Percentiles rank a stretch among this genome's conserved stretches.
Conservation (phyloP, 1,139 yeast species). For the Magnusiomyces paraingens region DNA sequence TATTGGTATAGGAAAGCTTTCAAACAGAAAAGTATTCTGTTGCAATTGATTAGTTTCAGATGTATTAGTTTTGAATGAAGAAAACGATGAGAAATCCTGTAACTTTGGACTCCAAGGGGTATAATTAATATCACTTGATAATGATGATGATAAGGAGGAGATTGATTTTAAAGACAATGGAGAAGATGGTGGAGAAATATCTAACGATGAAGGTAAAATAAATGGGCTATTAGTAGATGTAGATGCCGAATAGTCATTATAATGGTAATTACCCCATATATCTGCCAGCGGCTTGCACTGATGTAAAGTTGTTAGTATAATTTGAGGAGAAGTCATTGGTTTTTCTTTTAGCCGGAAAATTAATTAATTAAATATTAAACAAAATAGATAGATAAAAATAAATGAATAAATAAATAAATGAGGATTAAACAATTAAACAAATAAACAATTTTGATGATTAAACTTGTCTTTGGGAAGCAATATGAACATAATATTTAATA, state of each 20-base stretch:
- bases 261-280: conserved; percentile 2
- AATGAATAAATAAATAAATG: no score
- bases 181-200: conserved; percentile 4
- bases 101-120: not conserved
- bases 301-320: not conserved
- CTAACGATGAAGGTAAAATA: conserved; percentile 1
- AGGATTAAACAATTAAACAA: no score
- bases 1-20: not conserved
- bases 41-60: not conserved
- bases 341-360: no score
- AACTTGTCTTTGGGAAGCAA: no score
- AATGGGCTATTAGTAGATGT: conserved; percentile 10
- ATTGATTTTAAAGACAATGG: conserved; percentile 1
- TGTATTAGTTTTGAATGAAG: no score
- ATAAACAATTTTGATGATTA: no score
- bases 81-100: no score
- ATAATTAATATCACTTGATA: not conserved
- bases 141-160: not conserved
- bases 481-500: no score
- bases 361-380: no score
- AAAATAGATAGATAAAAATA: no score
- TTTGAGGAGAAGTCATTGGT: not conserved
- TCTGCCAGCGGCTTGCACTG: conserved; percentile 4
- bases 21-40: not conserved
- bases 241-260: conserved; percentile 4